Evolutionary conservation across 345 rosid species (phyloP).

Genomic region (Lenwebbia sp.): DNA sequence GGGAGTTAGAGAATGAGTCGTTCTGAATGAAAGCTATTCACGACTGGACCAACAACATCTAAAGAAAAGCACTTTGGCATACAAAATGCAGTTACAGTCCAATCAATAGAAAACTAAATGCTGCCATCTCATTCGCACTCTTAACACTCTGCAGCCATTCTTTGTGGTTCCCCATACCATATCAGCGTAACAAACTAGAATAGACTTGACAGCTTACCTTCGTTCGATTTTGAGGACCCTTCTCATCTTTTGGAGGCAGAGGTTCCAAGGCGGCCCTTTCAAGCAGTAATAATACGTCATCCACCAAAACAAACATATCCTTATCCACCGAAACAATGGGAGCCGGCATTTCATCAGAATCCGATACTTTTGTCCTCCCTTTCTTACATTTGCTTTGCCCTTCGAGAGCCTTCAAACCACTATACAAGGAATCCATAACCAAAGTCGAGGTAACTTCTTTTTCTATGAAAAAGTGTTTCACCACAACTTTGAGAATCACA

Average conservation of each 20-base stretch:
- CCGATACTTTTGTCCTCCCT: slow-evolving; percentile 38
- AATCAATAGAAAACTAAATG: neutral
- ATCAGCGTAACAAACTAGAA: neutral
- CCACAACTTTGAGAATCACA: slow-evolving; percentile 69
- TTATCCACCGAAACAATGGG: slow-evolving; percentile 68
- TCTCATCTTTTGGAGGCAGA: slow-evolving; percentile 80
- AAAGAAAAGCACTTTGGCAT: neutral
- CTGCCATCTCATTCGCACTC: neutral
- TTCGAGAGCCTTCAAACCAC: slow-evolving; percentile 94
- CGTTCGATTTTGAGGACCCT: slow-evolving; percentile 67
- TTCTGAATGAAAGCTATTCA: neutral
- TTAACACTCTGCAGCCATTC: neutral
- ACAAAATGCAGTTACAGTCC: neutral
- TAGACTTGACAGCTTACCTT: slow-evolving; percentile 34
- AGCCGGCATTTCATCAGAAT: slow-evolving; percentile 58
- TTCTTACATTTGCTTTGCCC: slow-evolving; percentile 60
- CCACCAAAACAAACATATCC: slow-evolving; percentile 73
- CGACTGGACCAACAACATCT: neutral
- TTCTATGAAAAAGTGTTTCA: slow-evolving; percentile 81
- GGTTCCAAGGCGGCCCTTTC: slow-evolving; percentile 84
- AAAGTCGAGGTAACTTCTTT: slow-evolving; percentile 94
- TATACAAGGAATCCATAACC: slow-evolving; percentile 97
- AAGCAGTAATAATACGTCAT: slow-evolving; percentile 61
- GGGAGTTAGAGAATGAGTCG: neutral
- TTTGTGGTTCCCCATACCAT: neutral